phyloP scores from a whole-genome alignment of 345 rosid species.

The Dipteronia sinensis region DNA sequence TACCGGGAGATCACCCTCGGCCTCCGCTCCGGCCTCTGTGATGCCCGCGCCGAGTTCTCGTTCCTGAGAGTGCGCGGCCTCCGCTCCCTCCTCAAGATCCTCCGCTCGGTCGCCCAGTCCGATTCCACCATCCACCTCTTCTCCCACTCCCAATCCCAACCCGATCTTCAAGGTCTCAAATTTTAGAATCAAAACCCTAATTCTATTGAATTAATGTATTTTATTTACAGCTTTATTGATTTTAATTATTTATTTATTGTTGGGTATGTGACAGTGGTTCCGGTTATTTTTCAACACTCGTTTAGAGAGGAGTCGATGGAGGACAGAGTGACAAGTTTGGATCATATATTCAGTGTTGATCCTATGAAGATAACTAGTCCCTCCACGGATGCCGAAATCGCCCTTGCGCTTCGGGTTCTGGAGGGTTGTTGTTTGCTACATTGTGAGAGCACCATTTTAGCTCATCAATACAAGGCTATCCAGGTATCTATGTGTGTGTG shows the following conservation, averaged over 20 bases:
- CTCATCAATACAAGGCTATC: conserved; percentile 81
- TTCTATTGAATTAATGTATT: background rate
- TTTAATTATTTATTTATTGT: background rate
- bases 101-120: conserved; percentile 70
- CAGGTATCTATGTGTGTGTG: conserved; percentile 37
- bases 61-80: conserved; percentile 92
- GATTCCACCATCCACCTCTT: conserved; percentile 73
- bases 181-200: background rate
- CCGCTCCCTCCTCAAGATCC: conserved; percentile 81
- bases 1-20: conserved; percentile 92
- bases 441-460: conserved; percentile 72
- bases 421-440: conserved; percentile 97
- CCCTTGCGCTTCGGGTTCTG: conserved; percentile 86
- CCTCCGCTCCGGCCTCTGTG: conserved; percentile 81
- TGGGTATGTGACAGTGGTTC: conserved; percentile 58
- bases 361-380: conserved; percentile 86
- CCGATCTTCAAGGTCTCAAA: conserved; percentile 75
- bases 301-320: conserved; percentile 69
- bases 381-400: conserved; percentile 73
- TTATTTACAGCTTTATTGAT: too few species aligned
- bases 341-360: conserved; percentile 78
- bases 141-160: conserved; percentile 69
- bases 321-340: conserved; percentile 66
- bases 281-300: conserved; percentile 72
- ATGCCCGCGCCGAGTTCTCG: conserved; percentile 87